Evolutionary conservation across 1,284 basidiomycete species (phyloP), one percentile per base, ranked within the genome.

Genomic region (Fomitopsis palustris): DNA sequence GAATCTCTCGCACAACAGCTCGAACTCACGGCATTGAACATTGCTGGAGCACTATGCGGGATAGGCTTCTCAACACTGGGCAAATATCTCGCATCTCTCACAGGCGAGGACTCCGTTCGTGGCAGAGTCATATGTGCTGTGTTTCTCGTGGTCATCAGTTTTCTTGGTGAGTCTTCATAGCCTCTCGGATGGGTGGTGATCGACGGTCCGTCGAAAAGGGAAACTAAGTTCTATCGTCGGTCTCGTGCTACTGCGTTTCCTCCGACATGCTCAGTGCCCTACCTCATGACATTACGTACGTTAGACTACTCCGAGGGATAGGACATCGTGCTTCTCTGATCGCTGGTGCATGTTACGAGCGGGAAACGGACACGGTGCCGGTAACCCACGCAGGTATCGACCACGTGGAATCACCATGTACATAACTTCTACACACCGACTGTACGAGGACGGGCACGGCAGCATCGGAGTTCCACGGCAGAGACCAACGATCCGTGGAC

Each of bases 1-100:
- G 75, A 77, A 51, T 78, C 73, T 62, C 72, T 81, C 14, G 75
- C 80, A 0, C 79, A 82, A 63, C 80, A 83, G 64, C 65, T 82
- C 3, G 81, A 82, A 65, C 71, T 73, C 1, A 77, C 77, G 5
- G 65, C 78, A 17, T 70, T 82, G 29, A 79, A 81, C 60, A 70
- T 79, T 23, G 67, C 72, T 4, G 80, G 81, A 8, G 80, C 77
- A 6, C 58, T 81, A 0, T 47, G 72, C 17, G 79, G 75, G 7
- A 75, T 81, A 51, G 77, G 74, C 0, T 45, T 80, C 9, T 82
- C 79, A 9, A 74, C 77, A 17, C 62, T 81, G 3, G 78, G 73
- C 25, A 77, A 73, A 56, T 79, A 70, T 55, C 57, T 78, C 29
- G 70, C 71, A 19, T 72, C 72, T 27, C 66, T 75, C 41, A 62